Conservation (phyloP, 148 eudicot species). For the Vaccinium myrtillus region DNA sequence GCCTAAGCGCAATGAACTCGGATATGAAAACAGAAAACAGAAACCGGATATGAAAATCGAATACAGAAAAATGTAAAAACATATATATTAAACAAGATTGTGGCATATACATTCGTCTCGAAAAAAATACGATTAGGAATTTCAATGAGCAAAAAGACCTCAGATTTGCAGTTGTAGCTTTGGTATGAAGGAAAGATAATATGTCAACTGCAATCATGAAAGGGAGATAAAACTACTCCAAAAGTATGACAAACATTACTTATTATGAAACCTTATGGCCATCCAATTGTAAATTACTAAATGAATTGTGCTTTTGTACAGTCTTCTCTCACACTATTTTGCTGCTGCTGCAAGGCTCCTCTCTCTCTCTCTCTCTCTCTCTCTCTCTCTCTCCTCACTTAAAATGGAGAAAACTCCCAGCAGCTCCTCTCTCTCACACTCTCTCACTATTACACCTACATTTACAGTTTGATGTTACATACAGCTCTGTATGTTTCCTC, state of each 20-base stretch:
- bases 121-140: neutral
- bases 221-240: neutral
- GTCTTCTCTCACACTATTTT: neutral
- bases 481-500: conserved; percentile 15
- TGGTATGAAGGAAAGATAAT: neutral
- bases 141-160: neutral
- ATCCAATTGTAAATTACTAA: neutral
- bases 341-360: neutral
- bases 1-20: too few relatives aligned
- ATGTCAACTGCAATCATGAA: conserved; percentile 8
- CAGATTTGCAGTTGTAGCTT: conserved; percentile 8
- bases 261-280: neutral
- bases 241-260: conserved; percentile 3
- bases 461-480: conserved; percentile 20
- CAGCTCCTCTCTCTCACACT: neutral
- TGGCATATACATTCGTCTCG: neutral
- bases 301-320: conserved; percentile 14
- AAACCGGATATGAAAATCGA: neutral
- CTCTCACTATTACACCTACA: neutral
- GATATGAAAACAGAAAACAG: too few relatives aligned
- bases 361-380: conserved; percentile 10
- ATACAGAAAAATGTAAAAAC: neutral
- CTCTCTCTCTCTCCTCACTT: conserved; percentile 8
- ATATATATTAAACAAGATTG: neutral
- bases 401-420: conserved; percentile 13